A percentile compares a stretch with the other conserved stretches of the same genome.
These are phyloP conservation scores for Heterobasidion occidentale DNA, from an alignment of 1,284 basidiomycete genomes.

Conservation along the genomic window DNA sequence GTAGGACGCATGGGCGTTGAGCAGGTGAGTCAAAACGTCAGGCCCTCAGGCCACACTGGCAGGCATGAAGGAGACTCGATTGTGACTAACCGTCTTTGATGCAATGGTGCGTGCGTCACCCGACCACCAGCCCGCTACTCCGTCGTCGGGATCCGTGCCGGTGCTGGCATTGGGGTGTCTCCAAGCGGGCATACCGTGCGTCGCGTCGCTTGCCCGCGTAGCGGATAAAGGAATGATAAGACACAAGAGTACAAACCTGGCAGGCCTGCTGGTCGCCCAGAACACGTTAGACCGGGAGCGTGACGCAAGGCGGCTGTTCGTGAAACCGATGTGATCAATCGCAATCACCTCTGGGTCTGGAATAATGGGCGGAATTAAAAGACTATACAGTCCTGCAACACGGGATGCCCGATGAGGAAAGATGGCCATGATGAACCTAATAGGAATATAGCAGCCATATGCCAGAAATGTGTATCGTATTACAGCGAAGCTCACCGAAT, in stretches of 20 bases:
- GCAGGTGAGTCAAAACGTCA: no score
- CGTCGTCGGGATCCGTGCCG: no score
- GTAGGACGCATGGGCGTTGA: no score
- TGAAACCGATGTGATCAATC: not conserved
- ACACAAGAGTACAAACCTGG: not conserved
- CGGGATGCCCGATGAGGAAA: no score
- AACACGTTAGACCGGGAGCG: not conserved
- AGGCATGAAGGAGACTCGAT: no score
- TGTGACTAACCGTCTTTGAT: no score
- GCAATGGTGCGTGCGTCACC: no score
- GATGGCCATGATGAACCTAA: no score
- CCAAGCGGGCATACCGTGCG: not conserved
- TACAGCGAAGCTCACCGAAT: not conserved
- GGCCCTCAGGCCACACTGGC: no score
- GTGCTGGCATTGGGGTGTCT: not conserved
- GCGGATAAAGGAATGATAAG: not conserved
- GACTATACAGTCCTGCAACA: not conserved
- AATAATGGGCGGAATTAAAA: not conserved
- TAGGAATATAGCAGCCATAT: no score
- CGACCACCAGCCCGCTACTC: no score
- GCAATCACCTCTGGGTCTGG: not conserved
- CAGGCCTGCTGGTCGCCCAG: no score
- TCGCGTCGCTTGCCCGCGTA: not conserved
- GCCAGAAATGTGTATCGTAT: not conserved
- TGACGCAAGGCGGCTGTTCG: not conserved